Percentiles rank a stretch among this genome's conserved stretches.
Evolutionary conservation across 164 flowering plant genomes (phyloP).

Genomic region (Piper betle): DNA sequence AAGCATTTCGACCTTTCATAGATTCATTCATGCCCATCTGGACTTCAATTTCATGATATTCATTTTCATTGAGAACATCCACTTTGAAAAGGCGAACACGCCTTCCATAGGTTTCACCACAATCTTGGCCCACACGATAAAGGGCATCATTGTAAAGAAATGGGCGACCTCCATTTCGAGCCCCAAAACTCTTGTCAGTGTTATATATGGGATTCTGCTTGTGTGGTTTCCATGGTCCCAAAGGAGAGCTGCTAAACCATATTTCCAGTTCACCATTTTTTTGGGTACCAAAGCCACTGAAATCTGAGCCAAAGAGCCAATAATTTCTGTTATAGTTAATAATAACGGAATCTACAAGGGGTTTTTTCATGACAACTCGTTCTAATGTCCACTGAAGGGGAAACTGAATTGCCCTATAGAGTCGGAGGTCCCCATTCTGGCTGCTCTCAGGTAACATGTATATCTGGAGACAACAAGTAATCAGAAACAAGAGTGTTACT

Average conservation of each 20-base stretch:
- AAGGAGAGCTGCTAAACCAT: slow-evolving; percentile 72
- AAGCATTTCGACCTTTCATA: slow-evolving; percentile 60
- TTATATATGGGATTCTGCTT: slow-evolving; percentile 74
- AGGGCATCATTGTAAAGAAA: slow-evolving; percentile 55
- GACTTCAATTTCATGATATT: slow-evolving; percentile 73
- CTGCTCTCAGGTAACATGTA: slow-evolving; percentile 97
- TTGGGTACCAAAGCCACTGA: slow-evolving; percentile 56
- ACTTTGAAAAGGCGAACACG: slow-evolving; percentile 51
- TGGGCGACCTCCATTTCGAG: slow-evolving; percentile 92
- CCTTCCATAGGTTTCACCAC: slow-evolving; percentile 74
- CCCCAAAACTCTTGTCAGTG: slow-evolving; percentile 44
- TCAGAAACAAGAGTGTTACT: not conserved
- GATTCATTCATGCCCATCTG: slow-evolving; percentile 41
- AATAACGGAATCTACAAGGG: slow-evolving; percentile 71
- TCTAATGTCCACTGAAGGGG: slow-evolving; percentile 80
- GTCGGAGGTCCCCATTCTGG: slow-evolving; percentile 67
- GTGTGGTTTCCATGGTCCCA: slow-evolving; percentile 91
- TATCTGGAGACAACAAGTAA: slow-evolving; percentile 36
- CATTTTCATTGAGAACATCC: slow-evolving; percentile 48
- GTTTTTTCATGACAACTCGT: slow-evolving; percentile 56
- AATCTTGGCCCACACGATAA: slow-evolving; percentile 83
- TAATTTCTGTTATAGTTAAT: slow-evolving; percentile 38
- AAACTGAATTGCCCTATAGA: slow-evolving; percentile 63
- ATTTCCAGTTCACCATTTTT: slow-evolving; percentile 84
- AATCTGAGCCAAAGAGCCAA: slow-evolving; percentile 95